These are phyloP conservation scores for Echria macrotheca DNA, from an alignment of 495 filamentous ascomycete genomes.

Conservation along the genomic window DNA sequence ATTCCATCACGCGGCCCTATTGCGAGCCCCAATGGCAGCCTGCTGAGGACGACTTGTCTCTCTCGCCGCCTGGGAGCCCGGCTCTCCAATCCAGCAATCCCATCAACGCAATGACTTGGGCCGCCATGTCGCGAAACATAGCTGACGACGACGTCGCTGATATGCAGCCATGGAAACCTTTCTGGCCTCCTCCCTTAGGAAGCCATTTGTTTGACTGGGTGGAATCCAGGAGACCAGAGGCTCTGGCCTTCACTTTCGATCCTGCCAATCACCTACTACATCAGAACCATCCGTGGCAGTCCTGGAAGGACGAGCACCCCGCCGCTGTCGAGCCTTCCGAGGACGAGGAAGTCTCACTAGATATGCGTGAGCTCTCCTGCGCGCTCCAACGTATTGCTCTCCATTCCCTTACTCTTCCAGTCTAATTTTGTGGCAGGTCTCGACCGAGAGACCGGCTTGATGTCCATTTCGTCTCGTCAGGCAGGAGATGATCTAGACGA, in stretches of 20 bases:
- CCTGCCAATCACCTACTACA: background rate
- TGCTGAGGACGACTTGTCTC: background rate
- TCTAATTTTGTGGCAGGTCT: background rate
- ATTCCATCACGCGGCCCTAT: too few relatives aligned
- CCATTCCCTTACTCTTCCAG: too few relatives aligned
- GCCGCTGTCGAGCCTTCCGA: background rate
- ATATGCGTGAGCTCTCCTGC: background rate
- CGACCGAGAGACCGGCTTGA: background rate
- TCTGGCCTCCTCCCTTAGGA: background rate
- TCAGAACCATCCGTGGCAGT: slow-evolving; percentile 1
- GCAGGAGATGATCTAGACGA: slow-evolving; percentile 1
- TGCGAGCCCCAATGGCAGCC: background rate
- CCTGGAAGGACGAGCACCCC: background rate
- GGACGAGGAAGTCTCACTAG: background rate
- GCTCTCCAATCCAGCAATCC: background rate
- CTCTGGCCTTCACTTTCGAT: background rate
- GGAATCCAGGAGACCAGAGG: background rate
- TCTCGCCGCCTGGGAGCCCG: background rate
- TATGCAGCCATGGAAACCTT: background rate
- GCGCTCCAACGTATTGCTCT: background rate
- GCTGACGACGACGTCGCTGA: background rate
- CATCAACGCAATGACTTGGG: background rate
- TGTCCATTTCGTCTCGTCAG: background rate
- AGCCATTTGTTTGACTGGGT: background rate
- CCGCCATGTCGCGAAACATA: background rate